Conservation (phyloP, 805 yeast species). For the Yarrowia alimentaria region DNA sequence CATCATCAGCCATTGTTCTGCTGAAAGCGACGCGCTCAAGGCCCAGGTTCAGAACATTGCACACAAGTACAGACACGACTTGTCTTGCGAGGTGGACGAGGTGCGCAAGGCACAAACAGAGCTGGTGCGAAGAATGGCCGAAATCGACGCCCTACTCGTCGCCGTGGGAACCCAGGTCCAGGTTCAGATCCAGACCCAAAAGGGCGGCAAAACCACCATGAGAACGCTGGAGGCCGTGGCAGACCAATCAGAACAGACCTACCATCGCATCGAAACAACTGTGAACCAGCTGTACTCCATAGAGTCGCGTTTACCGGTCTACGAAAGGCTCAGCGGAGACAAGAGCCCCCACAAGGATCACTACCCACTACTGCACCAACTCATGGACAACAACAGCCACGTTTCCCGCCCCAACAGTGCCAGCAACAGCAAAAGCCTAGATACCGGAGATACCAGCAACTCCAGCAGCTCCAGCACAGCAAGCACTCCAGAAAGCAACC, state of each 20-base stretch:
- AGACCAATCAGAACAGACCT: conserved; percentile 20
- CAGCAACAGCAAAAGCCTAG: neutral
- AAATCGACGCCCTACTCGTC: conserved; percentile 31
- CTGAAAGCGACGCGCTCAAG: conserved; percentile 12
- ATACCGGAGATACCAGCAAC: neutral
- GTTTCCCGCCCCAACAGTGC: neutral
- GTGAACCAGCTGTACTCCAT: conserved; percentile 30
- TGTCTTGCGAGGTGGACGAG: conserved; percentile 31
- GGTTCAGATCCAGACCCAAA: conserved; percentile 11
- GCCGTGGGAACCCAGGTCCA: conserved; percentile 28
- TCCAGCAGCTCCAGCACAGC: no score
- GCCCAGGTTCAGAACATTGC: conserved; percentile 27
- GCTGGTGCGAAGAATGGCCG: conserved; percentile 30
- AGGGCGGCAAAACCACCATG: conserved; percentile 4
- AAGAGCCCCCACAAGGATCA: conserved; percentile 46
- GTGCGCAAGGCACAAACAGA: conserved; percentile 29
- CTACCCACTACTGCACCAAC: conserved; percentile 44
- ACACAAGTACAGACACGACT: conserved; percentile 29
- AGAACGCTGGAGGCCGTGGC: conserved; percentile 29
- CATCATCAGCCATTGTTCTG: conserved; percentile 26
- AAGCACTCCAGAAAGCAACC: no score
- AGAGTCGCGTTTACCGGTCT: conserved; percentile 42
- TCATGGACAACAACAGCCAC: conserved; percentile 13
- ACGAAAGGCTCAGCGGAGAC: conserved; percentile 42
- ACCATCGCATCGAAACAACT: conserved; percentile 1